These are phyloP conservation scores for Platanthera zijinensis DNA, from an alignment of 106 monocot genomes.

Conservation along the genomic window DNA sequence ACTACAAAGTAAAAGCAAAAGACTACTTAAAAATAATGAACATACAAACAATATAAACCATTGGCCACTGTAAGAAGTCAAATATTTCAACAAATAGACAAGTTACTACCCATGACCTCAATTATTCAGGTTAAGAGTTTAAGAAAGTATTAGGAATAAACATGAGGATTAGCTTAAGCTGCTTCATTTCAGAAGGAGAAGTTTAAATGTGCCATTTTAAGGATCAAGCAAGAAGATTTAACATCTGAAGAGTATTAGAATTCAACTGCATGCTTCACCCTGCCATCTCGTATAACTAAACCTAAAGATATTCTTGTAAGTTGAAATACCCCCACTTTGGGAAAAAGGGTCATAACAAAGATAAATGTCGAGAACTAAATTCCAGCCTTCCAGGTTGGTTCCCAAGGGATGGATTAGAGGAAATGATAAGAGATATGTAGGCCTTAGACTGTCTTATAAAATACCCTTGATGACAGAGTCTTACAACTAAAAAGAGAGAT, in stretches of 20 bases:
- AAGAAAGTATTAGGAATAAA: background rate
- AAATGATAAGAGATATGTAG: too few species aligned
- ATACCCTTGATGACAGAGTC: too few species aligned
- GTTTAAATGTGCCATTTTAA: background rate
- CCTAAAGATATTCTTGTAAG: too few species aligned
- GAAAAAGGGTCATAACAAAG: too few species aligned
- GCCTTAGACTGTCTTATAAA: too few species aligned
- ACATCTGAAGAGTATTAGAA: background rate
- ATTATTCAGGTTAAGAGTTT: background rate
- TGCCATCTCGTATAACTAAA: background rate
- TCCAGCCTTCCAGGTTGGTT: too few species aligned
- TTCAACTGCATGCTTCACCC: background rate
- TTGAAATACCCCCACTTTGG: too few species aligned
- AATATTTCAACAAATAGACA: background rate
- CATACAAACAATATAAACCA: background rate
- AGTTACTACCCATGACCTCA: background rate
- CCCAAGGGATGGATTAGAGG: too few species aligned
- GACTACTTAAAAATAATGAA: background rate
- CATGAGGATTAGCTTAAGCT: background rate
- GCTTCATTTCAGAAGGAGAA: slow-evolving; percentile 1
- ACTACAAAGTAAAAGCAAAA: slow-evolving; percentile 26
- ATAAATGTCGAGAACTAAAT: too few species aligned
- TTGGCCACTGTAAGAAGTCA: background rate
- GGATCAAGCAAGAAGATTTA: background rate
- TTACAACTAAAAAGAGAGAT: too few species aligned